phyloP scores from a whole-genome alignment of 768 basidiomycete species.

The Tricholoma matsutake region DNA sequence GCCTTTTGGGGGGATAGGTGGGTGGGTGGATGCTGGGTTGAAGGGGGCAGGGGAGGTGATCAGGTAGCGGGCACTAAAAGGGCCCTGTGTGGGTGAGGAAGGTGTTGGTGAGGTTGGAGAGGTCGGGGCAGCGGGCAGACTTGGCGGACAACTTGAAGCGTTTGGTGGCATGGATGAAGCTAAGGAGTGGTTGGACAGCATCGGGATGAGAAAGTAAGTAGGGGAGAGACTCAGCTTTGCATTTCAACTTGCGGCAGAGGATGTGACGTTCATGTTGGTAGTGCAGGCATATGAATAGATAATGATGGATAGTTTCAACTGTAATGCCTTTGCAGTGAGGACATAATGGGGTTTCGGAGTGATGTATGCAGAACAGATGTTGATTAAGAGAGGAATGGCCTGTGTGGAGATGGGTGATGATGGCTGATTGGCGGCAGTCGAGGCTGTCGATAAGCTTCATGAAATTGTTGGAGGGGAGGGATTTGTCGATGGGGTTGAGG shows the following conservation, averaged over 20 bases:
- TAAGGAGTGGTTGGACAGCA: constrained; percentile 4
- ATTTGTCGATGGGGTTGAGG: constrained; percentile 8
- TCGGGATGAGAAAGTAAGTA: not conserved
- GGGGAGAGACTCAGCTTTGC: constrained; percentile 10
- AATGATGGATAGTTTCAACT: constrained; percentile 4
- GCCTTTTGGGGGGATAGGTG: not conserved
- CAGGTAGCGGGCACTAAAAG: no score
- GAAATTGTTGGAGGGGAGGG: constrained; percentile 7
- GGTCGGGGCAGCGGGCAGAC: not conserved
- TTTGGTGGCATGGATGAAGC: constrained; percentile 7
- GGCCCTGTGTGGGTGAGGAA: not conserved
- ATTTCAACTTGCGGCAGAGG: not conserved
- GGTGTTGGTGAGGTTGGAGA: not conserved
- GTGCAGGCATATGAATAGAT: constrained; percentile 7
- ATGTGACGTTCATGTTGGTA: constrained; percentile 5
- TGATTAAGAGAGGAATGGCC: constrained; percentile 6
- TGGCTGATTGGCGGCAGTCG: constrained; percentile 3
- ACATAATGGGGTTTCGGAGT: constrained; percentile 14
- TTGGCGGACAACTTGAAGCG: not conserved
- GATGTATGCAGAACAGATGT: constrained; percentile 23
- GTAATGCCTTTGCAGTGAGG: constrained; percentile 12
- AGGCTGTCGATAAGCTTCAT: not conserved
- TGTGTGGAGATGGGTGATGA: constrained; percentile 29
- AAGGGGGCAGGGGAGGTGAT: no score
- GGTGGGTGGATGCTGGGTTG: not conserved